Conservation (phyloP, 2,329 filamentous ascomycete species). For the Chalara sp. region DNA sequence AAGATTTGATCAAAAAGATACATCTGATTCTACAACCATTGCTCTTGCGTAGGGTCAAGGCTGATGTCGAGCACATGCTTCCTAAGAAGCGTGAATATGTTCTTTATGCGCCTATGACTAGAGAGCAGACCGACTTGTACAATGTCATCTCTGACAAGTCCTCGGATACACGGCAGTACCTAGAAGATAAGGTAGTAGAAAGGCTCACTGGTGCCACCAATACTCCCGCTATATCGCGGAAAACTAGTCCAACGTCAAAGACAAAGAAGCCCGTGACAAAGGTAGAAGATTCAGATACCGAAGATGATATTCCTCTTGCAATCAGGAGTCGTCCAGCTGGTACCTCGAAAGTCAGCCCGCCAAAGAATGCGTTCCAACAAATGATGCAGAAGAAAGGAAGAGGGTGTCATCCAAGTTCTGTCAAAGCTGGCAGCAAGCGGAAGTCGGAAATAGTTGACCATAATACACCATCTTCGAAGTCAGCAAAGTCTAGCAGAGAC, state of each 20-base stretch:
- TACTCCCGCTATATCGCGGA: constrained; percentile 30
- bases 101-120: constrained; percentile 84
- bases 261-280: constrained; percentile 4
- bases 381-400: constrained; percentile 28
- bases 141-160: constrained; percentile 53
- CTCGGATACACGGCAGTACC: constrained; percentile 61
- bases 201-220: constrained; percentile 46
- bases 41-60: constrained; percentile 80
- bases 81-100: constrained; percentile 97
- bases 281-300: constrained; percentile 18
- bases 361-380: constrained; percentile 39
- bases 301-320: constrained; percentile 23
- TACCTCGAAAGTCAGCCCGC: constrained; percentile 9
- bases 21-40: constrained; percentile 91
- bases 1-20: constrained; percentile 77
- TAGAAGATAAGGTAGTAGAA: constrained; percentile 73
- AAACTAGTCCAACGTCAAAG: constrained; percentile 5
- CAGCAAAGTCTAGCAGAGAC: constrained; percentile 63
- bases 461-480: constrained; percentile 53
- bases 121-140: constrained; percentile 87
- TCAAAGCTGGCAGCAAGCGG: constrained; percentile 38
- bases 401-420: constrained; percentile 26
- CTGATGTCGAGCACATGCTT: constrained; percentile 84
- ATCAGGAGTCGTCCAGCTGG: constrained; percentile 16
- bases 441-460: constrained; percentile 36